These are phyloP conservation scores for Meira nashicola DNA, from an alignment of 1,284 basidiomycete species.

Conservation along the genomic window DNA sequence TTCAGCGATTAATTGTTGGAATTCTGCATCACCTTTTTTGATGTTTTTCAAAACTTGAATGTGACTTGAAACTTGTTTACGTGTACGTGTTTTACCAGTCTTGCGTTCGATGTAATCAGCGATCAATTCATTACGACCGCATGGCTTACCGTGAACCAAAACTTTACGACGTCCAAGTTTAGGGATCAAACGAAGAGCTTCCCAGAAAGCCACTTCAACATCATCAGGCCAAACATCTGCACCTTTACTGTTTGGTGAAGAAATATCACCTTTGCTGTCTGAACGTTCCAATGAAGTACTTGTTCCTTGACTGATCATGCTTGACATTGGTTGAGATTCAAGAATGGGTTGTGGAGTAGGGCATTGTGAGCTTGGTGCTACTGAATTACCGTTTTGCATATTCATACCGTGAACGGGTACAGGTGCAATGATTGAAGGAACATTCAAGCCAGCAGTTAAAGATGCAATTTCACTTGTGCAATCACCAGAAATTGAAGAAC, in stretches of 20 bases:
- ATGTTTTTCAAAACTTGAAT: conserved; percentile 54
- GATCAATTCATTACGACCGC: conserved; percentile 59
- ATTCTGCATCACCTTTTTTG: conserved; percentile 52
- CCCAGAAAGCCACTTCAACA: conserved; percentile 55
- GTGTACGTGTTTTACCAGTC: conserved; percentile 52
- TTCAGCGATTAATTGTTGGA: conserved; percentile 51
- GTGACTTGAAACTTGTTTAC: conserved; percentile 53
- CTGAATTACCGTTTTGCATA: too few species aligned
- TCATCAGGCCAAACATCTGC: conserved; percentile 55
- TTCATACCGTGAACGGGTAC: conserved; percentile 1
- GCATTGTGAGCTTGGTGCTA: too few species aligned
- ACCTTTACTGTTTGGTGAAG: conserved; percentile 38
- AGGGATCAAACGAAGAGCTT: conserved; percentile 55
- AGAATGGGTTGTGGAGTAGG: conserved; percentile 16
- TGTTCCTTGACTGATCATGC: conserved; percentile 18
- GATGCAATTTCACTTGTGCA: conserved; percentile 24
- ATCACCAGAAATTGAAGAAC: conserved; percentile 19
- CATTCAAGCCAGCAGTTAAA: conserved; percentile 28
- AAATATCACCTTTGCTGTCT: conserved; percentile 16
- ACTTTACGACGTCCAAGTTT: conserved; percentile 57
- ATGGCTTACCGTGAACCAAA: conserved; percentile 56
- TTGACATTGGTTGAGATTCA: conserved; percentile 12
- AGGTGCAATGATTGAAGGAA: conserved; percentile 14
- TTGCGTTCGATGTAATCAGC: conserved; percentile 57
- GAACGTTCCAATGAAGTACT: conserved; percentile 14